Percentiles rank a stretch among this genome's conserved stretches.
Evolutionary conservation across 306 rosid genomes (phyloP).

Genomic region (Clitoria ternatea): DNA sequence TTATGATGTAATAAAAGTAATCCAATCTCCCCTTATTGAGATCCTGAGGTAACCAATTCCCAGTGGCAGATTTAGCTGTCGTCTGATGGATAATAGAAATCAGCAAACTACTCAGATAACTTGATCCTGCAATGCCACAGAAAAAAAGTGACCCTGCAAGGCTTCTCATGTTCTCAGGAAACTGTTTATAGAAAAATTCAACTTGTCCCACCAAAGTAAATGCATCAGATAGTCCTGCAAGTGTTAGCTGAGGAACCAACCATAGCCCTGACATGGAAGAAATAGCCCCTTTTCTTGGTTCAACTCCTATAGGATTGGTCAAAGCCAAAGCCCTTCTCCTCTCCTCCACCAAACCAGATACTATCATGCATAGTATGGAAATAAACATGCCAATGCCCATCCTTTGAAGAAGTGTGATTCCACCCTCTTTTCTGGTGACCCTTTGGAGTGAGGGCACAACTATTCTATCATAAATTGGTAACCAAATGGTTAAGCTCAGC

Average conservation of each 20-base stretch:
- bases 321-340: slow-evolving; percentile 47
- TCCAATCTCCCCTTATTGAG: slow-evolving; percentile 58
- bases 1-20: slow-evolving; percentile 43
- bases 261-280: slow-evolving; percentile 78
- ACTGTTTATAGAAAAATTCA: slow-evolving; percentile 85
- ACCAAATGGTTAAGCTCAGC: slow-evolving; percentile 58
- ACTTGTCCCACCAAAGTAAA: slow-evolving; percentile 55
- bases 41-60: slow-evolving; percentile 46
- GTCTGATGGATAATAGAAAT: slow-evolving; percentile 26
- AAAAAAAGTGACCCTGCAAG: slow-evolving; percentile 62
- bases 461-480: slow-evolving; percentile 66
- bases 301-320: slow-evolving; percentile 41
- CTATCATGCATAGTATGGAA: slow-evolving; percentile 35
- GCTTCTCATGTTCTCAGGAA: slow-evolving; percentile 96
- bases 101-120: slow-evolving; percentile 41
- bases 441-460: slow-evolving; percentile 55
- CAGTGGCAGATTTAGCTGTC: slow-evolving; percentile 15
- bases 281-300: slow-evolving; percentile 58
- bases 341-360: slow-evolving; percentile 57
- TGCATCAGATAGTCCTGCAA: slow-evolving; percentile 61
- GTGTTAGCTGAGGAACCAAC: slow-evolving; percentile 64
- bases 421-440: slow-evolving; percentile 59
- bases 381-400: slow-evolving; percentile 72
- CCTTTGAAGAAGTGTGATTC: slow-evolving; percentile 78
- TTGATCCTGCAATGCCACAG: slow-evolving; percentile 43